A percentile compares a stretch with the other conserved stretches of the same genome.
These are phyloP conservation scores for Eucalyptus sideroxylon DNA, from an alignment of 345 rosid genomes.

Conservation along the genomic window DNA sequence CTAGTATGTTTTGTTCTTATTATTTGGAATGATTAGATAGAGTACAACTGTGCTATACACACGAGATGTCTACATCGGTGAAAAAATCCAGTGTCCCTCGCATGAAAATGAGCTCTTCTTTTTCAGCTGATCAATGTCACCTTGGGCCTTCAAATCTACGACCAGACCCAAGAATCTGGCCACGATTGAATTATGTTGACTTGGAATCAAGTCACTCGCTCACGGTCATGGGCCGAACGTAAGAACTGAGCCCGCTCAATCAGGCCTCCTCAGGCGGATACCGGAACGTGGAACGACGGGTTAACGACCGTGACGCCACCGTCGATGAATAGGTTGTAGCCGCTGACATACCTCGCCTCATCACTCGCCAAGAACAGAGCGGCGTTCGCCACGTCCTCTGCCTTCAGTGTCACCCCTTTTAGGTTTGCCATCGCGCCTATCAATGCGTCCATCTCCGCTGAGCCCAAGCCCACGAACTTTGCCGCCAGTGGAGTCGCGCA, in stretches of 20 bases:
- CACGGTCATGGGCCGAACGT: background rate
- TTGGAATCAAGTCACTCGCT: background rate
- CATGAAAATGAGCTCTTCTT: background rate
- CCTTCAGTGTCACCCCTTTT: conserved; percentile 23
- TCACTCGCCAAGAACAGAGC: conserved; percentile 37
- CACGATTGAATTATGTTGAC: background rate
- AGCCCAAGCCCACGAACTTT: conserved; percentile 1
- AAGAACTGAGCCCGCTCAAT: background rate
- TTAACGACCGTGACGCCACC: conserved; percentile 27
- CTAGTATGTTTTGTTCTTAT: background rate
- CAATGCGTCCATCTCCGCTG: conserved; percentile 5
- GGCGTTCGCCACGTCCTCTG: conserved; percentile 30
- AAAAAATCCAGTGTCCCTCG: background rate
- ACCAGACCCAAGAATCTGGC: background rate
- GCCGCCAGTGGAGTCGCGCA: conserved; percentile 25
- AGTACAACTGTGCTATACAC: background rate
- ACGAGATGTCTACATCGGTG: background rate
- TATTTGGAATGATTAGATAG: background rate
- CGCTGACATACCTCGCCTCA: conserved; percentile 31
- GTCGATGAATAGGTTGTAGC: conserved; percentile 24
- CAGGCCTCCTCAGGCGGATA: background rate
- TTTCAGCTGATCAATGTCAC: background rate
- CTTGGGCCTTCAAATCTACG: background rate
- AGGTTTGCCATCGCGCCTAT: conserved; percentile 1
- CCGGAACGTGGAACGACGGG: conserved; percentile 9